phyloP scores from a whole-genome alignment of 306 rosid genomes.

The Quercus cerris region DNA sequence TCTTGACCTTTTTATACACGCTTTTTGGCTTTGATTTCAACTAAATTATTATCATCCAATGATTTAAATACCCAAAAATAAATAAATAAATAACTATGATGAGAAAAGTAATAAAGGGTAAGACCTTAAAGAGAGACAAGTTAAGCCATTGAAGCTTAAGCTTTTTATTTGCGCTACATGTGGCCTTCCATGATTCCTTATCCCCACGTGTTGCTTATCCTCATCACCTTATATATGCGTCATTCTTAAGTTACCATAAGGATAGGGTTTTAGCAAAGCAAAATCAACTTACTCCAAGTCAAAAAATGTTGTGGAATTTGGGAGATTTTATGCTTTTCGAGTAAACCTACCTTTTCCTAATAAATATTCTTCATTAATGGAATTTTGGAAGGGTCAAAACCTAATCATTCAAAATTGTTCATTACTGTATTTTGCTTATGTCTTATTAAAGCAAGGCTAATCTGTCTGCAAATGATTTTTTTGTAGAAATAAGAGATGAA shows the following conservation, averaged over 20 bases:
- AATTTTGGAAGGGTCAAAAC: background rate
- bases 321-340: background rate
- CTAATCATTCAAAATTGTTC: no score
- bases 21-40: constrained; percentile 14
- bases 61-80: background rate
- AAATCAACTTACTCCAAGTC: background rate
- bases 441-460: no score
- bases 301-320: background rate
- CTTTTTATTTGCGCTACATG: background rate
- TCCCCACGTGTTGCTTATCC: background rate
- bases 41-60: constrained; percentile 21
- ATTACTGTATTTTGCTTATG: no score
- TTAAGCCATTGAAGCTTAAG: constrained; percentile 3
- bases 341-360: background rate
- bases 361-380: background rate
- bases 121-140: background rate
- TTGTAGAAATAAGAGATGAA: background rate
- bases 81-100: background rate
- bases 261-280: background rate
- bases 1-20: background rate
- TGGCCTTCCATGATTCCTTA: constrained; percentile 11
- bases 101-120: background rate
- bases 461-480: no score
- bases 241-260: background rate
- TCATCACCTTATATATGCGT: background rate